Conservation (phyloP, 108 stramenopile genomes). For the Aurantiochytrium sp. region DNA sequence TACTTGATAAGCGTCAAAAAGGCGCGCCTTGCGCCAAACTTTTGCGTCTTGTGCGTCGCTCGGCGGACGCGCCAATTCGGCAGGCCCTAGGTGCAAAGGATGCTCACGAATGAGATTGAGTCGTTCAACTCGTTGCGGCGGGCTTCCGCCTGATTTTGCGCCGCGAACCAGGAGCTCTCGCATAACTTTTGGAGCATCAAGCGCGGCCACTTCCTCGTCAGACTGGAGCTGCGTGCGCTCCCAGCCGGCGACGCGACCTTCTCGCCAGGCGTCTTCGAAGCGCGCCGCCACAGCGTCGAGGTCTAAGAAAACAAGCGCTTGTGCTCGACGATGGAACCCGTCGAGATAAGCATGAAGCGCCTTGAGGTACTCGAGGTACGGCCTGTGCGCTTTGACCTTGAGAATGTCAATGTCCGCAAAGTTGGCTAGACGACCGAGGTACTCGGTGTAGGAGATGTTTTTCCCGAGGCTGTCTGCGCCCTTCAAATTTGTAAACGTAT, state of each 20-base stretch:
- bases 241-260: not conserved
- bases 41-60: not conserved
- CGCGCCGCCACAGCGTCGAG: not conserved
- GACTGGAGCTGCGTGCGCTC: not conserved
- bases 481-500: not conserved
- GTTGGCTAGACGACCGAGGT: constrained; percentile 7
- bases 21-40: not conserved
- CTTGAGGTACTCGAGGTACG: constrained; percentile 19
- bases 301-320: constrained; percentile 23
- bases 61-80: not conserved
- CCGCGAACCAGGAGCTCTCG: constrained; percentile 73
- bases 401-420: constrained; percentile 12
- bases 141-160: constrained; percentile 88
- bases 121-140: constrained; percentile 73
- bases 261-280: constrained; percentile 15
- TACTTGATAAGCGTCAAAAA: constrained; percentile 35
- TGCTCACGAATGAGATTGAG: constrained; percentile 44
- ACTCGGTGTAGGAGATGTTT: constrained; percentile 17
- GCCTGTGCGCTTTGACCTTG: not conserved
- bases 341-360: constrained; percentile 15
- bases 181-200: constrained; percentile 75
- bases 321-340: constrained; percentile 5
- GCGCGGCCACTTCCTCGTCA: constrained; percentile 33
- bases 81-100: not conserved
- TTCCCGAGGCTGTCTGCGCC: not conserved